Conservation (phyloP, 768 basidiomycete genomes). For the Rhizopogon roseolus region DNA sequence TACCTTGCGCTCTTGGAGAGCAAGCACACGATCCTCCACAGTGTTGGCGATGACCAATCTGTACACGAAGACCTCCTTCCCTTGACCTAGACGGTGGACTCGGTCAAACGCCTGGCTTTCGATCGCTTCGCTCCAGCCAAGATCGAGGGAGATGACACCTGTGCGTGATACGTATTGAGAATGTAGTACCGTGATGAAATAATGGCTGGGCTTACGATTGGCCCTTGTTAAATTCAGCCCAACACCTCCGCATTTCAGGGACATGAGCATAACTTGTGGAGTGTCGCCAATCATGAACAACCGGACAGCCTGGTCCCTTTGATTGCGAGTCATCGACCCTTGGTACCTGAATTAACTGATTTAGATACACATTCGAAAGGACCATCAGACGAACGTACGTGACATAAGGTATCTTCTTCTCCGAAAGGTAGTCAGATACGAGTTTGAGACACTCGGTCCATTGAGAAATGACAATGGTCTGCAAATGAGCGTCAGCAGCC, state of each 20-base stretch:
- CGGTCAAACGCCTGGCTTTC: slow-evolving; percentile 58
- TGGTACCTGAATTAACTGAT: slow-evolving; percentile 39
- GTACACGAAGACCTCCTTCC: slow-evolving; percentile 43
- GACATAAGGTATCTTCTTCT: slow-evolving; percentile 47
- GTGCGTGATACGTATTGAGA: background rate
- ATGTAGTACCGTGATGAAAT: background rate
- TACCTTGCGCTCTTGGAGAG: slow-evolving; percentile 58
- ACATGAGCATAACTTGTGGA: slow-evolving; percentile 57
- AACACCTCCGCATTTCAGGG: slow-evolving; percentile 57
- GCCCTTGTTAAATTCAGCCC: slow-evolving; percentile 54
- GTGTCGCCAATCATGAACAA: slow-evolving; percentile 59
- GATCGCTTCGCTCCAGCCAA: slow-evolving; percentile 61
- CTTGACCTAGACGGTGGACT: slow-evolving; percentile 56
- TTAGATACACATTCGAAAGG: background rate
- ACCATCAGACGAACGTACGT: slow-evolving; percentile 32
- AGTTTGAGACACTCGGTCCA: slow-evolving; percentile 66
- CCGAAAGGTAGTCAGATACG: slow-evolving; percentile 56
- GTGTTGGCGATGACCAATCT: slow-evolving; percentile 56
- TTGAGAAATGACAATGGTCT: slow-evolving; percentile 66
- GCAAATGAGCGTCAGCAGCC: slow-evolving; percentile 1
- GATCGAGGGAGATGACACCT: slow-evolving; percentile 55
- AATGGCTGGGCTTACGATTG: slow-evolving; percentile 32
- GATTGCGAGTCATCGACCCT: slow-evolving; percentile 50
- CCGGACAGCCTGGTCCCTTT: slow-evolving; percentile 51
- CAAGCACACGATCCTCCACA: slow-evolving; percentile 68